Percentiles rank a stretch among this genome's conserved stretches.
phyloP scores from a whole-genome alignment of 2,329 filamentous ascomycete species.

The Aspergillus sp. region DNA sequence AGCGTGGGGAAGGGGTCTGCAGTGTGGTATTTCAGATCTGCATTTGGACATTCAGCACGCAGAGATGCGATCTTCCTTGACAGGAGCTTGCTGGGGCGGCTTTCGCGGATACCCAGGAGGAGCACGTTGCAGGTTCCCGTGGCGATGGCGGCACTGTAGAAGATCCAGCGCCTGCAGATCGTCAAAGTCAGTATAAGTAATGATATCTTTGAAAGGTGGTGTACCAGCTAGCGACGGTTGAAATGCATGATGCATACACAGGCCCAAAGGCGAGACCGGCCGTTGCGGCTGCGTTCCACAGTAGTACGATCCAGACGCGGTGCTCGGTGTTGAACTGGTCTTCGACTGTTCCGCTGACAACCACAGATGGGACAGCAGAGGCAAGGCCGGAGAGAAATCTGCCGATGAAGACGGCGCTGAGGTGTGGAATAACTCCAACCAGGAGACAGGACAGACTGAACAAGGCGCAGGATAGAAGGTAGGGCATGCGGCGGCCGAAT shows the following conservation, averaged over 20 bases:
- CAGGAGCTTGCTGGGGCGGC: constrained; percentile 9
- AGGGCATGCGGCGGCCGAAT: constrained; percentile 11
- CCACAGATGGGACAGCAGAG: constrained; percentile 8
- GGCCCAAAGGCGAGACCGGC: constrained; percentile 6
- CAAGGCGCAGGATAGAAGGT: neutral
- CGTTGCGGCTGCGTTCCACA: constrained; percentile 2
- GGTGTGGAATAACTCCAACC: constrained; percentile 1
- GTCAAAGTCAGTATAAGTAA: too few relatives aligned
- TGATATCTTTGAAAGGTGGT: too few relatives aligned
- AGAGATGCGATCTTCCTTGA: constrained; percentile 3
- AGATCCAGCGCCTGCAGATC: constrained; percentile 14
- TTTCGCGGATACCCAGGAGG: constrained; percentile 6
- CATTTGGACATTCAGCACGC: neutral
- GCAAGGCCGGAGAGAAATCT: constrained; percentile 7
- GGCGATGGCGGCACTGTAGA: constrained; percentile 9
- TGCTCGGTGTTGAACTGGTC: constrained; percentile 8
- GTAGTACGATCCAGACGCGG: constrained; percentile 6
- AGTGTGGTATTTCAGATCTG: constrained; percentile 6
- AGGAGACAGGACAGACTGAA: constrained; percentile 6
- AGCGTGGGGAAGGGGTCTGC: constrained; percentile 7
- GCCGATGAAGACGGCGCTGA: constrained; percentile 1
- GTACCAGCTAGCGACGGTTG: neutral
- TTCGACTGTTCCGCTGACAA: constrained; percentile 9
- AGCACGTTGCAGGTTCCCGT: neutral
- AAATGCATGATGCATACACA: constrained; percentile 2